Conservation (phyloP, 768 basidiomycete genomes). For the Leccinum variicolor region DNA sequence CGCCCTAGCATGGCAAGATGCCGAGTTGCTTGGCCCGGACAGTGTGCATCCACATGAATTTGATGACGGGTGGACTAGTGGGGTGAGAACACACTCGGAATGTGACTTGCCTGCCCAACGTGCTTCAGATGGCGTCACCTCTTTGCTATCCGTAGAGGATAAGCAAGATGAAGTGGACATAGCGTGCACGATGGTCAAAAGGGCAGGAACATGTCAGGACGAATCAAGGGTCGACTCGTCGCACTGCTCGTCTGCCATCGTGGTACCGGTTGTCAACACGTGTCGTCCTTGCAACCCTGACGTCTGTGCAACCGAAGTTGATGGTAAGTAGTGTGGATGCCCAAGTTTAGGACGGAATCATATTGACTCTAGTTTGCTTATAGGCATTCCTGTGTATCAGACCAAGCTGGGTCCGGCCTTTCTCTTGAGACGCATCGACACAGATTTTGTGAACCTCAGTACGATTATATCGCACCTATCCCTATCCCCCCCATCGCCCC, state of each 20-base stretch:
- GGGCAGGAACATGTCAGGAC: conserved; percentile 1
- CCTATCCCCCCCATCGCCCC: conserved; percentile 30
- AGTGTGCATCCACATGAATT: conserved; percentile 41
- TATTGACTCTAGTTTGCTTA: conserved; percentile 7
- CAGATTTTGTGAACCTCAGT: conserved; percentile 73
- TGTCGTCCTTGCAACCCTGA: conserved; percentile 60
- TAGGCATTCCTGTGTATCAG: conserved; percentile 76
- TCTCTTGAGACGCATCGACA: conserved; percentile 71
- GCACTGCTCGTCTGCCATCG: background rate
- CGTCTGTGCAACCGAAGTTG: conserved; percentile 64
- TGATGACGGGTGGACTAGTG: conserved; percentile 35
- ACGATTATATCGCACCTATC: conserved; percentile 40
- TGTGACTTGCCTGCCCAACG: conserved; percentile 7
- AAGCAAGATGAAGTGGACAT: conserved; percentile 3
- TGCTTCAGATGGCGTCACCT: background rate
- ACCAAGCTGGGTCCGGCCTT: conserved; percentile 53
- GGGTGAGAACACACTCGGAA: conserved; percentile 10
- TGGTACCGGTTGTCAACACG: conserved; percentile 50
- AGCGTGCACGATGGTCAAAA: conserved; percentile 3
- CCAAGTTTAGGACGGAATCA: background rate
- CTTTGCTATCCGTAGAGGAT: background rate
- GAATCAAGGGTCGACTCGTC: conserved; percentile 2
- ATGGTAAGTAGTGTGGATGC: conserved; percentile 46
- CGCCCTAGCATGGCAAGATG: conserved; percentile 40
- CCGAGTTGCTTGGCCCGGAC: conserved; percentile 44